Conservation (phyloP, 148 eudicot genomes). For the Rhododendron mucronatum region DNA sequence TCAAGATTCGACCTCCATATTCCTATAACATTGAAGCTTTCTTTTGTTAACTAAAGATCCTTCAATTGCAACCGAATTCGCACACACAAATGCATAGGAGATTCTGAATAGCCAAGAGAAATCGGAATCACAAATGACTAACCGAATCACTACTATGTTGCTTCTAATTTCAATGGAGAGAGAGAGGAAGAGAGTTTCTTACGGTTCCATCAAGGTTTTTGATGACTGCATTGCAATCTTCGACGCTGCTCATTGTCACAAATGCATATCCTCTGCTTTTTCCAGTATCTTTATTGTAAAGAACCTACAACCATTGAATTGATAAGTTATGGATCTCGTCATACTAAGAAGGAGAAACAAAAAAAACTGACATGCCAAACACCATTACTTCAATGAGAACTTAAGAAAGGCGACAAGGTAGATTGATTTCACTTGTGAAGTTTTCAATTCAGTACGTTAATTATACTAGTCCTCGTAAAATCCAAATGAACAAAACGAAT, state of each 20-base stretch:
- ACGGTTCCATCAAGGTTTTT: constrained; percentile 85
- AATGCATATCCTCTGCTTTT: constrained; percentile 97
- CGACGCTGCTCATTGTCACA: constrained; percentile 90
- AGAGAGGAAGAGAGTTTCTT: constrained; percentile 17
- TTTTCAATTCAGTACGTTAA: not conserved
- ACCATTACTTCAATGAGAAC: not conserved
- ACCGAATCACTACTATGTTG: not conserved
- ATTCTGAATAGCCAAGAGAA: not conserved
- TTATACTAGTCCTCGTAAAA: not conserved
- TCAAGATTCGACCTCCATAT: constrained; percentile 77
- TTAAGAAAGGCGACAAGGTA: not conserved
- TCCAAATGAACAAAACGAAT: not conserved
- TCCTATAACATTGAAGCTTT: constrained; percentile 37
- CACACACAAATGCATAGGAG: not conserved
- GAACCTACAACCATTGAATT: constrained; percentile 48
- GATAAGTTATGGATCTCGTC: not conserved
- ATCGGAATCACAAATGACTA: not conserved
- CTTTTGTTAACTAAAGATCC: not conserved
- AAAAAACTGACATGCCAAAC: not conserved
- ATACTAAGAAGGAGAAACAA: not conserved
- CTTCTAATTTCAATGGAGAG: not conserved
- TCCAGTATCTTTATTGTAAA: constrained; percentile 67
- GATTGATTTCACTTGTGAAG: not conserved
- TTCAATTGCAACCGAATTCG: not conserved
- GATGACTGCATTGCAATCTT: constrained; percentile 66